Evolutionary conservation across 169 alveolate genomes (phyloP), one percentile per base, ranked within the genome.

Genomic region (Ichthyophthirius multifiliis): DNA sequence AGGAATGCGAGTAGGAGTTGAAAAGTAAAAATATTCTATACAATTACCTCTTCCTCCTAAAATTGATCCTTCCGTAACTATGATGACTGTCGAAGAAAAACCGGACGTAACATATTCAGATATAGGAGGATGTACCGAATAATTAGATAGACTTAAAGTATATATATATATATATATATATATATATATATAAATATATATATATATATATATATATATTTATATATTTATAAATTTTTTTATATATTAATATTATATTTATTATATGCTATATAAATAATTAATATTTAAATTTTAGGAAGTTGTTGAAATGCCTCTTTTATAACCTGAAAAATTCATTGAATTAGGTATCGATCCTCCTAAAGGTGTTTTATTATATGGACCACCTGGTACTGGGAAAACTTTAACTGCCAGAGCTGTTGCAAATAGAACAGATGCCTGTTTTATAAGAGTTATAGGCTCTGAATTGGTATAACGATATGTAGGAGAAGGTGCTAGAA

Each of bases 51-150:
- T 99, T 39, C 99, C 99, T 32, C 99, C 99, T 0, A 97, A 97
- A 86, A 99, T 98, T 55, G 99, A 99, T 90, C 99, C 99, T 0
- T 89, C 99, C 35, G 99, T 99, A 32, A 98, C 99, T 30, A 98
- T 99, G 99, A 99, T 99, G 99, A 98, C 99, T 0, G 99, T 99
- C 5, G 99, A 98, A 87, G 99, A 98, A 83, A 98, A 98, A 90
- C 99, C 99, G 9, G 99, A 99, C 88, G 99, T 99, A 41, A 99
- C 99, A n/a, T 99, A 99, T 94, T 96, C 94, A 83, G 99, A 99
- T 91, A 95, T 99, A 20, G 99, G 99, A 9, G 99, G 99, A 16
- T 96, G 98, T 86, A 98, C 97, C 86, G 99, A 98, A 81, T 99
- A 99, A 90, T 94, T 98, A 81, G 99, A 98, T 48, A 96, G 97